Evolutionary conservation across 495 filamentous ascomycete genomes (phyloP), one percentile per base, ranked within the genome.

Genomic region (Aspergillus sclerotiicarbonarius): DNA sequence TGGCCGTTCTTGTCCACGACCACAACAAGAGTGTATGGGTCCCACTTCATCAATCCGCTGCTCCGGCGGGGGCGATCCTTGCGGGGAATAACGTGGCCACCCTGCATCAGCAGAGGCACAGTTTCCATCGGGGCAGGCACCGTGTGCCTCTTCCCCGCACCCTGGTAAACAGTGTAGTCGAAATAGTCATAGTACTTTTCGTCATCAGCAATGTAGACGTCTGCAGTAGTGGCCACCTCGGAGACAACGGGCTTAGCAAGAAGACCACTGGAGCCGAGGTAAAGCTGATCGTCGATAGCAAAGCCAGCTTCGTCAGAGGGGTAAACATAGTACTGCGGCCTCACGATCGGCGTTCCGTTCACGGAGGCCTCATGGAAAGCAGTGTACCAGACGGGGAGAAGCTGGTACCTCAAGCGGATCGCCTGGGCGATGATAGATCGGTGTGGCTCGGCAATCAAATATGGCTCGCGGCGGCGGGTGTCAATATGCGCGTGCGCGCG

Each of bases 401-500:
- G 82, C 61, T 87, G 84, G 71, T 98, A 98, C 33, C 94, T 83
- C 44, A 98, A 79, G 13, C 93, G 87, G 37, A 98, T 81, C 0
- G 95, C 91, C 55, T 92, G 85, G 0, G 90, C 86, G 62, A 96
- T 93, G 67, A 96, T 96, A 33, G 82, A 80, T 21, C 84, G 88
- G 71, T 96, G 90, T 0, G 92, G 93, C 60, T 93, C 87, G 41
- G 88, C 89, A 18, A 84, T 81, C 32, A 98, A 78, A 69, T 97
- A 98, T 5, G 95, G 94, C 78, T 98, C 94, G 37, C 94, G 87
- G 12, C 94, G 87, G 21, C 94, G 89, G 48, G 93, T 88, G 65
- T 98, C 94, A 60, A 97, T 97, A 69, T 98, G 94, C 16, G 94
- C 94, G 66, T 98, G 94, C n/a, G 83, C 94, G 41, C 94, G 89